Evolutionary conservation across 2,329 filamentous ascomycete species (phyloP).

Genomic region (Cucurbitaria berberidis): DNA sequence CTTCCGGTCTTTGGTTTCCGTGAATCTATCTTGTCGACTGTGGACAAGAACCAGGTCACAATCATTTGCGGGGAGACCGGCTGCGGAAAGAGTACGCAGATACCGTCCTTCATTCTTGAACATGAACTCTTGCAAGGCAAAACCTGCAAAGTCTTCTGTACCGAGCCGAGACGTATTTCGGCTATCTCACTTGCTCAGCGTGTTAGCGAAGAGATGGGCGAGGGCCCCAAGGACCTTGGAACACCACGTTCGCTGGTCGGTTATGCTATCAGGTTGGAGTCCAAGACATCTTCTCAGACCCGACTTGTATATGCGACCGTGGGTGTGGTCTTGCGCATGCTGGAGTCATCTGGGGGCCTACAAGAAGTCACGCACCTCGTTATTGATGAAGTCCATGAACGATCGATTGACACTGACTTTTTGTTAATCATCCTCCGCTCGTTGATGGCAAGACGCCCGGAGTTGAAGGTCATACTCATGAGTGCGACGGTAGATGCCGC

Average conservation of each 20-base stretch:
- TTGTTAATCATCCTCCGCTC: conserved; percentile 89
- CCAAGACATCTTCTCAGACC: conserved; percentile 81
- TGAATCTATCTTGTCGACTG: conserved; percentile 74
- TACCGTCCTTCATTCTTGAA: conserved; percentile 93
- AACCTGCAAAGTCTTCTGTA: conserved; percentile 91
- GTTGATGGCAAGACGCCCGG: conserved; percentile 74
- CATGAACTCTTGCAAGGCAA: conserved; percentile 81
- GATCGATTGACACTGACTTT: conserved; percentile 94
- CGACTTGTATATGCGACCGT: conserved; percentile 86
- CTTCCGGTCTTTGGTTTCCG: conserved; percentile 91
- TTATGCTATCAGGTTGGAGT: conserved; percentile 92
- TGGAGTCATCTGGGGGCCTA: conserved; percentile 86
- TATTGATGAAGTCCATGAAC: conserved; percentile 97
- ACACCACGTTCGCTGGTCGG: conserved; percentile 84
- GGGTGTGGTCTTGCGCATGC: conserved; percentile 96
- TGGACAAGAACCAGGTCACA: conserved; percentile 81
- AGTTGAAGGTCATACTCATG: conserved; percentile 94
- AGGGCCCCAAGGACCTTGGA: conserved; percentile 80
- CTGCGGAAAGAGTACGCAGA: conserved; percentile 95
- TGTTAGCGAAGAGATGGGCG: conserved; percentile 93
- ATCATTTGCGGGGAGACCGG: conserved; percentile 98
- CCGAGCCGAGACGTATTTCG: conserved; percentile 92
- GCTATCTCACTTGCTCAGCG: conserved; percentile 91
- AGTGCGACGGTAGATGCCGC: conserved; percentile 95
- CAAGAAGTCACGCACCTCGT: conserved; percentile 91